Conservation (phyloP, 2,329 filamentous ascomycete genomes). For the Tolypocladium inflatum region DNA sequence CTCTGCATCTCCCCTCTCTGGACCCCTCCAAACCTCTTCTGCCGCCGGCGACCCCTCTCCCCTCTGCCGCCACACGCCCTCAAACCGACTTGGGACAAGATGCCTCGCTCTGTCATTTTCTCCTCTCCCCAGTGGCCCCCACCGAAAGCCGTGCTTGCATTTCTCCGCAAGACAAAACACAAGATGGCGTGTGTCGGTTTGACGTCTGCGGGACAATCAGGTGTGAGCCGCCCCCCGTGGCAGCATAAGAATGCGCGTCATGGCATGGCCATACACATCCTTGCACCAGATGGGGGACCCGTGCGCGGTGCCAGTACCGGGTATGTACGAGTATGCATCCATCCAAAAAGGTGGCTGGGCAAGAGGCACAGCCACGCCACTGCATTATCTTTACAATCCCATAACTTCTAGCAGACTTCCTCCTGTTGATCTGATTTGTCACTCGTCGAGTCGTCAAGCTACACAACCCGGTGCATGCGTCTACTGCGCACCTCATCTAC, state of each 20-base stretch:
- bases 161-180: neutral
- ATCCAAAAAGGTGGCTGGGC: neutral
- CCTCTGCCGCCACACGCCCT: neutral
- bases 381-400: neutral
- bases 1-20: neutral
- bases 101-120: neutral
- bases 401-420: neutral
- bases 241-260: neutral
- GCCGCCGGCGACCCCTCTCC: neutral
- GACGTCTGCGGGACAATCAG: neutral
- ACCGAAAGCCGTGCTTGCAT: neutral
- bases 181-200: neutral
- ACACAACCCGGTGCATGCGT: neutral
- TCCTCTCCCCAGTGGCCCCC: neutral
- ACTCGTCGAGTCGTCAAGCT: neutral
- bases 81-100: neutral
- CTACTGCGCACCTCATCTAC: neutral
- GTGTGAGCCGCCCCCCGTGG: neutral
- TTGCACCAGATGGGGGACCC: neutral
- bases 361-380: neutral
- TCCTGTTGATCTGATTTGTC: neutral
- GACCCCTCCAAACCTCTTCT: neutral
- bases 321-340: too few relatives aligned
- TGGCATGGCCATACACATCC: neutral
- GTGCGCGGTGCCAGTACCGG: neutral